Percentiles rank a stretch among this genome's conserved stretches.
phyloP scores from a whole-genome alignment of 208 protist genomes.

The Leptomonas seymouri region DNA sequence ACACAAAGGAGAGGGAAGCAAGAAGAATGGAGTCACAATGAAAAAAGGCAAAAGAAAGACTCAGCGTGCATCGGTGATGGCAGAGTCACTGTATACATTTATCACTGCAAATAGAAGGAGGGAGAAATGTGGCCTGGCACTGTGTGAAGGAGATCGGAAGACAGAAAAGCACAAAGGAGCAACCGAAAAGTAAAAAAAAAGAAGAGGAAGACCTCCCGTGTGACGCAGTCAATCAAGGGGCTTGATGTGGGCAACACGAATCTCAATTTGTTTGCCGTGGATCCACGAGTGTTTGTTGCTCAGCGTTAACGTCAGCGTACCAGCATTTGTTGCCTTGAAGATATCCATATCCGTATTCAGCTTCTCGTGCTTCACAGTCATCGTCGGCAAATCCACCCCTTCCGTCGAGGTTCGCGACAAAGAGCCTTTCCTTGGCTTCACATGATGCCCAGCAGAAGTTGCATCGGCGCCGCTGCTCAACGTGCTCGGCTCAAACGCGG shows the following conservation, averaged over 20 bases:
- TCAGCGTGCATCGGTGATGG: no score
- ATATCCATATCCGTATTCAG: slow-evolving; percentile 30
- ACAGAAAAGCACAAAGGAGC: no score
- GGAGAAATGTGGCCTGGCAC: no score
- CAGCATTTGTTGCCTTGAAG: slow-evolving; percentile 28
- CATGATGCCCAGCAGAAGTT: neutral
- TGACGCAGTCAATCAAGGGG: neutral
- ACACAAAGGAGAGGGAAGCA: slow-evolving; percentile 1
- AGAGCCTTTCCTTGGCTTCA: neutral
- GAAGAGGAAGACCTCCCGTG: no score
- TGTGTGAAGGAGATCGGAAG: no score
- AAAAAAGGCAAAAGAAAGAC: neutral
- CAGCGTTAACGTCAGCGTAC: slow-evolving; percentile 44
- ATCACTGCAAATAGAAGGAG: no score
- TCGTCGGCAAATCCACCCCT: neutral
- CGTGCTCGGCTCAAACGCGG: slow-evolving; percentile 13
- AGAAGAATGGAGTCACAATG: neutral
- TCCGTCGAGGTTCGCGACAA: neutral
- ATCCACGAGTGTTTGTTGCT: slow-evolving; percentile 57
- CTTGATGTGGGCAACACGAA: slow-evolving; percentile 21
- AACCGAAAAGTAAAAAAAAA: no score
- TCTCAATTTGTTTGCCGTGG: slow-evolving; percentile 39
- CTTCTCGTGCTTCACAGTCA: slow-evolving; percentile 32
- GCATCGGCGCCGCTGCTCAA: neutral
- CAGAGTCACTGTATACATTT: no score